Evolutionary conservation across 768 basidiomycete species (phyloP).

Genomic region (Lactarius hengduanensis): DNA sequence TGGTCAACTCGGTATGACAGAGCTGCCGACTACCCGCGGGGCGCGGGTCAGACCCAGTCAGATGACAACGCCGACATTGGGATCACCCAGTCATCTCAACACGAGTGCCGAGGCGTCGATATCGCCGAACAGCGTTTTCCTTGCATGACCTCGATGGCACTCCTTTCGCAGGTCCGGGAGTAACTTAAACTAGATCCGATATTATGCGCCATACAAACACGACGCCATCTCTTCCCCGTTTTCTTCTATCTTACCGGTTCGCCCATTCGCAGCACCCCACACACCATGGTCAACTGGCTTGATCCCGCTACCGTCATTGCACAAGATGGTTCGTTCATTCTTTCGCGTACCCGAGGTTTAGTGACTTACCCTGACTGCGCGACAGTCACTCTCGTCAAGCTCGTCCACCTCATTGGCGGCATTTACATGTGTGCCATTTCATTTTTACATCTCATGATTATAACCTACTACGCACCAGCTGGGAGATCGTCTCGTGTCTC

Average conservation of each 20-base stretch:
- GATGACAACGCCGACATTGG: too few relatives aligned
- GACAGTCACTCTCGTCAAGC: slow-evolving; percentile 17
- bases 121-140: too few relatives aligned
- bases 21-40: too few relatives aligned
- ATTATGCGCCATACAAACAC: too few relatives aligned
- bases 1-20: too few relatives aligned
- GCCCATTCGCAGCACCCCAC: background rate
- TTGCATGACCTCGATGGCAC: too few relatives aligned
- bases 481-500: slow-evolving; percentile 19
- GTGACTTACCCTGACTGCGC: background rate
- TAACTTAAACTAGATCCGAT: too few relatives aligned
- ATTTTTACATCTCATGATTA: background rate
- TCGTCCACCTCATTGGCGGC: slow-evolving; percentile 17
- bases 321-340: background rate
- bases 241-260: background rate
- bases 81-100: too few relatives aligned
- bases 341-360: background rate
- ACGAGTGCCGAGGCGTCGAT: background rate
- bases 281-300: slow-evolving; percentile 12
- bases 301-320: background rate
- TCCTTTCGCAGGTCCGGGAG: too few relatives aligned
- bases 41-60: too few relatives aligned
- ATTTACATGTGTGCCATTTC: slow-evolving; percentile 19
- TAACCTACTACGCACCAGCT: slow-evolving; percentile 1
- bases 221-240: too few relatives aligned